A percentile compares a stretch with the other conserved stretches of the same genome.
Evolutionary conservation across 2,329 filamentous ascomycete species (phyloP).

Genomic region (Sporothrix mexicana): DNA sequence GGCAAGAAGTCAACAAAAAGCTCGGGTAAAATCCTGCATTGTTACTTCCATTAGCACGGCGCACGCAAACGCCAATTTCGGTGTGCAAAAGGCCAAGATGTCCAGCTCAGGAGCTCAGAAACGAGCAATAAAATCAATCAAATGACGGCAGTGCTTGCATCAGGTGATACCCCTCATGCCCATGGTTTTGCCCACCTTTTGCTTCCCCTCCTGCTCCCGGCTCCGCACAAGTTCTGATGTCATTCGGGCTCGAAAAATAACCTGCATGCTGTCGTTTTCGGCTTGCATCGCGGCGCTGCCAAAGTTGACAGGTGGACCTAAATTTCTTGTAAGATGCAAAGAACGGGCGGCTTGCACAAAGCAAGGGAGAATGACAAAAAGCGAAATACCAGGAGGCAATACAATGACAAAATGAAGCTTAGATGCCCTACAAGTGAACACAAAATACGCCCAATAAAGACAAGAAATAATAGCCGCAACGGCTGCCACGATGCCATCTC

Average conservation of each 20-base stretch:
- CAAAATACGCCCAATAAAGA: background rate
- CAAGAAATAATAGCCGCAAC: background rate
- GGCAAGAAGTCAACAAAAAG: slow-evolving; percentile 6
- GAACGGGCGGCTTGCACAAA: slow-evolving; percentile 11
- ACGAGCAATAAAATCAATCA: background rate
- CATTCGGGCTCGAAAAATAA: slow-evolving; percentile 4
- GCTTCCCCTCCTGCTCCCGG: background rate
- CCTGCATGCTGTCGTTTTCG: background rate
- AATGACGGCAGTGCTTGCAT: background rate
- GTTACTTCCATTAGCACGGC: background rate
- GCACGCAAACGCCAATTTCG: background rate
- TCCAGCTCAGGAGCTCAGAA: background rate
- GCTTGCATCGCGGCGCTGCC: background rate
- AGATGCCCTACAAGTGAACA: background rate
- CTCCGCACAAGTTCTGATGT: background rate
- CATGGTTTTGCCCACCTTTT: background rate
- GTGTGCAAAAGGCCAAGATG: slow-evolving; percentile 7
- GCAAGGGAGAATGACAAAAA: background rate
- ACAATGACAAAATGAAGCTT: background rate
- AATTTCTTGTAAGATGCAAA: no score
- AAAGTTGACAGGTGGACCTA: background rate
- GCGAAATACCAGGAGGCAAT: background rate
- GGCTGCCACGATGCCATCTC: slow-evolving; percentile 9
- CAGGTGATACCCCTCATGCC: background rate
- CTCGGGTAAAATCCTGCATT: background rate